Conservation (phyloP, 352 stramenopile species). For the Globisporangium perplexum region DNA sequence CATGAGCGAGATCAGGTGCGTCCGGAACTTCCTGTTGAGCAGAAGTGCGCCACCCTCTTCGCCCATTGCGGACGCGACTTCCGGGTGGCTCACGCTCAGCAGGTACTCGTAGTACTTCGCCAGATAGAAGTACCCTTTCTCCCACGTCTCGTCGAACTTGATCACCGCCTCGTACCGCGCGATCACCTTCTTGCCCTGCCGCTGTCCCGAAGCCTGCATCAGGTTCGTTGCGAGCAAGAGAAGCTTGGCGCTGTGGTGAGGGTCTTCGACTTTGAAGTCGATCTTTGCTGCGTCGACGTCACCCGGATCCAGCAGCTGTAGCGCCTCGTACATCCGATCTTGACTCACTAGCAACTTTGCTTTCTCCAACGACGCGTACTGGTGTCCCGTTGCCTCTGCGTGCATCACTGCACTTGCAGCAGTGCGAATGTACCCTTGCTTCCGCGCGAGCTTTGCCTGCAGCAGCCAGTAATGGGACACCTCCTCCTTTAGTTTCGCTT, state of each 20-base stretch:
- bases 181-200: constrained; percentile 92
- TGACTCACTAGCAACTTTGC: constrained; percentile 79
- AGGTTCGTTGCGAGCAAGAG: constrained; percentile 94
- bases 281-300: constrained; percentile 71
- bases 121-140: constrained; percentile 90
- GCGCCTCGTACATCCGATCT: constrained; percentile 78
- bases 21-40: constrained; percentile 54
- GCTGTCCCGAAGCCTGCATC: constrained; percentile 93
- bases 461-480: constrained; percentile 81
- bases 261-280: constrained; percentile 71
- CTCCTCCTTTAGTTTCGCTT: constrained; percentile 50
- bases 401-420: constrained; percentile 84
- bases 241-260: constrained; percentile 76
- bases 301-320: constrained; percentile 80
- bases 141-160: constrained; percentile 91
- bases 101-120: constrained; percentile 92
- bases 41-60: constrained; percentile 34
- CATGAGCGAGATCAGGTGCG: constrained; percentile 87
- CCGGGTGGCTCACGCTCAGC: constrained; percentile 64
- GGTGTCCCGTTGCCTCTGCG: constrained; percentile 70
- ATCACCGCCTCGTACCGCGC: constrained; percentile 94
- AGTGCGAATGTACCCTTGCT: constrained; percentile 78
- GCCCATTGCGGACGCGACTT: constrained; percentile 18
- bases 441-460: constrained; percentile 79
- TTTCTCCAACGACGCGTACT: constrained; percentile 67